Conservation (phyloP, 2,329 filamentous ascomycete species). For the Clarireedia sp. region DNA sequence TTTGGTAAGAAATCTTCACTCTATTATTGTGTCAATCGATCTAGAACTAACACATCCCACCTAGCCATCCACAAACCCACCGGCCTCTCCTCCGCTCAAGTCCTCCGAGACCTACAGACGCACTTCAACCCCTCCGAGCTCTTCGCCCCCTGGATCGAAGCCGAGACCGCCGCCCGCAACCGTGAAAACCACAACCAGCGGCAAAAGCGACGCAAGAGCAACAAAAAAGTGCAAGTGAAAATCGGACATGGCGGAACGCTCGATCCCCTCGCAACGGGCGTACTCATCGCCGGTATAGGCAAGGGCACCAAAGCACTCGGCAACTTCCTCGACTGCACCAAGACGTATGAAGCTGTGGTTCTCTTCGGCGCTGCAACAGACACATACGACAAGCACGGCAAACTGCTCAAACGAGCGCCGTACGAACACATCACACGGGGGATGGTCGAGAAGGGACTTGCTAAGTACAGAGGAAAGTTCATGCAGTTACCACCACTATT, state of each 20-base stretch:
- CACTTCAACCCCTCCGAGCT: slow-evolving; percentile 73
- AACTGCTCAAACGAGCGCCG: slow-evolving; percentile 65
- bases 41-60: slow-evolving; percentile 5
- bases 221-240: slow-evolving; percentile 66
- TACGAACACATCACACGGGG: slow-evolving; percentile 78
- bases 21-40: not conserved
- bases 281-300: slow-evolving; percentile 82
- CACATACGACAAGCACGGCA: slow-evolving; percentile 81
- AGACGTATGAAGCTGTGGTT: slow-evolving; percentile 84
- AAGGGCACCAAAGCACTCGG: slow-evolving; percentile 76
- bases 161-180: slow-evolving; percentile 48
- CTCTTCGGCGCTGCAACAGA: slow-evolving; percentile 90
- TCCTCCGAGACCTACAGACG: slow-evolving; percentile 78
- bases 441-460: slow-evolving; percentile 68
- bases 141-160: slow-evolving; percentile 70
- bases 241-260: slow-evolving; percentile 94
- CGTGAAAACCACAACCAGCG: slow-evolving; percentile 52
- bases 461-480: slow-evolving; percentile 70
- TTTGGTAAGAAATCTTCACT: slow-evolving; percentile 40
- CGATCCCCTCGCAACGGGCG: slow-evolving; percentile 87
- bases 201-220: slow-evolving; percentile 43
- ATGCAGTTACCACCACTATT: slow-evolving; percentile 89
- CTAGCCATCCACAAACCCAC: slow-evolving; percentile 88
- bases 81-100: slow-evolving; percentile 79
- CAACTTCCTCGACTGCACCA: slow-evolving; percentile 78